Evolutionary conservation across 371 early-diverging fungal genomes (phyloP), one percentile per base, ranked within the genome.

Genomic region (Phascolomyces articulosus): DNA sequence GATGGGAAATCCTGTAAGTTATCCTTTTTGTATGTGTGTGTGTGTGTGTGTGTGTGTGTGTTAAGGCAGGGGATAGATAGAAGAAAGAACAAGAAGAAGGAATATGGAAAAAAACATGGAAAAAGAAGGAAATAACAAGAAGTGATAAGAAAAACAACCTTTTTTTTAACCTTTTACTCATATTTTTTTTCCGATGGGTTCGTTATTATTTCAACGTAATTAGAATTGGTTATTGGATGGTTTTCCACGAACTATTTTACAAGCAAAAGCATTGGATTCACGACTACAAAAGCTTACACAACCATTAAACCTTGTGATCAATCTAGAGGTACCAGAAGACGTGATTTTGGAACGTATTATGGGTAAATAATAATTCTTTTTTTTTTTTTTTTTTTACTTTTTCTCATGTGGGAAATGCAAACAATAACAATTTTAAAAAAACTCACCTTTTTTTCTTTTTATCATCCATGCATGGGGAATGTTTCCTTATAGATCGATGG

Each of bases 181-280:
- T n/a, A n/a, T n/a, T n/a, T n/a, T n/a, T n/a, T n/a, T n/a, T n/a
- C n/a, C n/a, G n/a, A n/a, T n/a, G n/a, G n/a, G n/a, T n/a, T n/a
- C n/a, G n/a, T n/a, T n/a, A n/a, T n/a, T n/a, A n/a, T n/a, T n/a
- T n/a, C n/a, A n/a, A n/a, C n/a, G n/a, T n/a, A n/a, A n/a, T n/a
- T 57, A 89, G 77, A 87, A 86, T 64, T 95, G 95, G 91, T 77
- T 98, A 13, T 86, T 98, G 21, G 99, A 98, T 82, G 99, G 99
- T 16, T 99, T 96, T 73, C 99, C 99, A 41, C 86, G 99, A 48
- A 97, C 92, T 3, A 68, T 93, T 26, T 67, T 69, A 4, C 99
- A 99, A 81, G 97, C 99, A 1, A 66, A 87, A 58, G 83, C 85
- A 9, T 77, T 98, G 61, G 95, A 95, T 72, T 63, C 70, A 11